Evolutionary conservation across 2,329 filamentous ascomycete genomes (phyloP), one percentile per base, ranked within the genome.

Genomic region (Phaeosphaeriaceae sp.): DNA sequence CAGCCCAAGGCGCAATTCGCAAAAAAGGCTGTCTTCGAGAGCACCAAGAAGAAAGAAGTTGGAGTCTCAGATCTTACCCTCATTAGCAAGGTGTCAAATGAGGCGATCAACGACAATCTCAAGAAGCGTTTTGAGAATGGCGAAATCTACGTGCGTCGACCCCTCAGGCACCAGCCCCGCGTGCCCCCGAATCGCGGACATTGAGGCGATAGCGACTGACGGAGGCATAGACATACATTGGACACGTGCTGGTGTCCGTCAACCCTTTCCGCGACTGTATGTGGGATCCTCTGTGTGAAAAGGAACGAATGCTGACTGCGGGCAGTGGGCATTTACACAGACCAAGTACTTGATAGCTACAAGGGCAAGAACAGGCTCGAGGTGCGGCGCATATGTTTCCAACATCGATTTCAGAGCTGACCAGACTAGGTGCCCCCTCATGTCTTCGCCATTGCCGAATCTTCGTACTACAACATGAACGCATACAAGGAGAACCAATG

Each of bases 381-480:
- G 81, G 76, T 78, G 63, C 49, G 69, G 49, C 56, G 44, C 50
- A 52, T 50, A 6, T 2, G 44, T 48, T 21, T 13, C 35, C 35
- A n/a, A 40, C 47, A n/a, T 52, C 9, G 10, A 17, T 13, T 21
- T 19, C 56, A 51, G 22, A 49, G 49, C 67, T 76, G 49, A 76
- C 53, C 30, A 35, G 17, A 30, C 23, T 54, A 78, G 82, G 89
- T 93, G 82, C 91, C 93, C 26, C 95, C 95, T 9, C 95, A 99
- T 80, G 95, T 99, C 69, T 99, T 97, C 78, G 94, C 93, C 61
- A 95, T 99, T 73, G 95, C 95, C 75, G 95, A 99, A 81, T 91
- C 94, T 8, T 81, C 94, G 55, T 99, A 99, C 84, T 98, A 98
- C 83, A 98, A 99, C 83, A 98, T 99, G 95, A 98, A 98, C 79